phyloP scores from a whole-genome alignment of 2,329 filamentous ascomycete species.

The Claviceps sp. region DNA sequence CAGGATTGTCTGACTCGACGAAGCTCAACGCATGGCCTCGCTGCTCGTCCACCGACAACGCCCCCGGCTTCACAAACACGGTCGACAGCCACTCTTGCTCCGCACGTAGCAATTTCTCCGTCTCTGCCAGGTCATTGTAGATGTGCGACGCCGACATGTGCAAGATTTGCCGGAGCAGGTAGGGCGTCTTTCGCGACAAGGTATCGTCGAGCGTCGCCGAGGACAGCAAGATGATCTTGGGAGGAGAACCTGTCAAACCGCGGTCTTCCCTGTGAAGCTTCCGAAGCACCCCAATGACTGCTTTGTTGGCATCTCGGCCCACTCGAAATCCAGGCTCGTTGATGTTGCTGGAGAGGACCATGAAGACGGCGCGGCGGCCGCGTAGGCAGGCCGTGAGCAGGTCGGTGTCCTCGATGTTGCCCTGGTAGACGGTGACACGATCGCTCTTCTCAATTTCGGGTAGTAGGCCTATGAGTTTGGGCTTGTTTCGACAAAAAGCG shows the following conservation, averaged over 20 bases:
- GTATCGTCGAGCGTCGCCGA: slow-evolving; percentile 28
- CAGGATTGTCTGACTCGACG: slow-evolving; percentile 21
- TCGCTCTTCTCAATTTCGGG: slow-evolving; percentile 19
- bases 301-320: slow-evolving; percentile 20
- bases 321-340: slow-evolving; percentile 28
- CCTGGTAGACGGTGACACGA: slow-evolving; percentile 26
- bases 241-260: slow-evolving; percentile 6
- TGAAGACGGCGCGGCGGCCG: slow-evolving; percentile 24
- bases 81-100: slow-evolving; percentile 23
- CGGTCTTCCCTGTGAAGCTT: slow-evolving; percentile 2
- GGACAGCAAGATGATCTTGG: slow-evolving; percentile 28
- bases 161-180: slow-evolving; percentile 16
- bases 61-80: slow-evolving; percentile 28
- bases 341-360: slow-evolving; percentile 26
- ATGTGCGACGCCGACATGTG: slow-evolving; percentile 16
- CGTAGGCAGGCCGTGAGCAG: slow-evolving; percentile 16
- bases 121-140: slow-evolving; percentile 10
- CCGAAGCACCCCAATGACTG: slow-evolving; percentile 19
- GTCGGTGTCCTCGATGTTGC: slow-evolving; percentile 24
- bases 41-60: slow-evolving; percentile 8
- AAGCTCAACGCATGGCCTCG: slow-evolving; percentile 27
- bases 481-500: slow-evolving; percentile 29
- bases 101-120: slow-evolving; percentile 23
- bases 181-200: slow-evolving; percentile 18
- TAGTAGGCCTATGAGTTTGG: slow-evolving; percentile 22